Conservation (phyloP, 1,139 yeast genomes). For the Yamadazyma mexicana region DNA sequence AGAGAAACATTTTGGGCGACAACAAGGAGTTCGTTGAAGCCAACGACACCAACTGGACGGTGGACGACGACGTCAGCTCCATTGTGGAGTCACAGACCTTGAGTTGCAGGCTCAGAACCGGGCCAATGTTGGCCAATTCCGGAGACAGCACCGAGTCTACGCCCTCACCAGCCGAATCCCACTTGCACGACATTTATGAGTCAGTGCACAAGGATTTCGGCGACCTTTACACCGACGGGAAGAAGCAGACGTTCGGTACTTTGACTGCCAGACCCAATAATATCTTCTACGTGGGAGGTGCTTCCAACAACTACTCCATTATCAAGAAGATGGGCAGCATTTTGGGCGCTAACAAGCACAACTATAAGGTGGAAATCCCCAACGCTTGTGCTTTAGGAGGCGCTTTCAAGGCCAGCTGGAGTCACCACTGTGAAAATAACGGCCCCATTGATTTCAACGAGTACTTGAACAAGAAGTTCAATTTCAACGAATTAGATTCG, state of each 20-base stretch:
- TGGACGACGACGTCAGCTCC: slow-evolving; percentile 69
- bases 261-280: slow-evolving; percentile 62
- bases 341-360: slow-evolving; percentile 62
- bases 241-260: slow-evolving; percentile 40
- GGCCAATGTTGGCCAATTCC: slow-evolving; percentile 56
- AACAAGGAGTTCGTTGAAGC: slow-evolving; percentile 13
- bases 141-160: slow-evolving; percentile 15
- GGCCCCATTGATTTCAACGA: slow-evolving; percentile 38
- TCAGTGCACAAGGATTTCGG: slow-evolving; percentile 36
- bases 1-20: slow-evolving; percentile 41
- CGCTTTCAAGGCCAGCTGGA: slow-evolving; percentile 84
- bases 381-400: slow-evolving; percentile 97
- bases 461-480: slow-evolving; percentile 44
- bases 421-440: slow-evolving; percentile 39
- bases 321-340: slow-evolving; percentile 70
- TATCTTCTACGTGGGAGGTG: slow-evolving; percentile 86
- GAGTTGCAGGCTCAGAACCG: slow-evolving; percentile 76
- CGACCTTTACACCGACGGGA: slow-evolving; percentile 50
- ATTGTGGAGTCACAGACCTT: slow-evolving; percentile 87
- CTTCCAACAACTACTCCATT: slow-evolving; percentile 69
- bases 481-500: slow-evolving; percentile 48
- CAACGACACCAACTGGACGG: slow-evolving; percentile 31
- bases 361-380: slow-evolving; percentile 71
- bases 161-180: slow-evolving; percentile 16
- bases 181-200: slow-evolving; percentile 22